These are phyloP conservation scores for Hypoxylon crocopeplum DNA, from an alignment of 495 filamentous ascomycete genomes.

Conservation along the genomic window DNA sequence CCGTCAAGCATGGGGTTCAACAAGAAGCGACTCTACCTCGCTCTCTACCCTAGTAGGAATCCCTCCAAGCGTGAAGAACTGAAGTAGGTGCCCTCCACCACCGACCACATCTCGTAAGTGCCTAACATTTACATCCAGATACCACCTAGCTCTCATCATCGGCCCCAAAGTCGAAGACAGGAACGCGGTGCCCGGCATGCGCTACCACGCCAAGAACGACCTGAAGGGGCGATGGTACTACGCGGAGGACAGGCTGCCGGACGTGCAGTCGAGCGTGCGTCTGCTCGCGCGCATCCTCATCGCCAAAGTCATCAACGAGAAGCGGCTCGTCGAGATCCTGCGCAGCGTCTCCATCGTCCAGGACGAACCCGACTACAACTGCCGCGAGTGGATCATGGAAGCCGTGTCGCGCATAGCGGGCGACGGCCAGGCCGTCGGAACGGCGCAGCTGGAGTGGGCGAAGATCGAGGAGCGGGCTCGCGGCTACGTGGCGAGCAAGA, in stretches of 20 bases:
- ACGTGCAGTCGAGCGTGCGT: slow-evolving; percentile 38
- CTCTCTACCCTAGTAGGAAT: slow-evolving; percentile 42
- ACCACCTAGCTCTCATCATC: slow-evolving; percentile 39
- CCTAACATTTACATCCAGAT: neutral
- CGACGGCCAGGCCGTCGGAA: slow-evolving; percentile 47
- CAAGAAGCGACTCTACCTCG: slow-evolving; percentile 49
- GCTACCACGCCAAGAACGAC: slow-evolving; percentile 46
- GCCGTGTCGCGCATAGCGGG: slow-evolving; percentile 42
- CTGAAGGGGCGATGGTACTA: slow-evolving; percentile 39
- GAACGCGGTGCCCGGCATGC: slow-evolving; percentile 31
- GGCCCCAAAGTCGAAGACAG: slow-evolving; percentile 46
- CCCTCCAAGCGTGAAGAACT: neutral
- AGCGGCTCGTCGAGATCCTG: slow-evolving; percentile 41
- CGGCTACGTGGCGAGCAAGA: slow-evolving; percentile 45
- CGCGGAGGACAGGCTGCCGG: slow-evolving; percentile 35
- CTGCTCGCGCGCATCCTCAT: slow-evolving; percentile 55
- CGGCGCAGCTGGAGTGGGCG: slow-evolving; percentile 44
- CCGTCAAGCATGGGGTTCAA: slow-evolving; percentile 38
- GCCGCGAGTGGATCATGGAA: slow-evolving; percentile 51
- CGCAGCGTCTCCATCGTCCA: slow-evolving; percentile 43
- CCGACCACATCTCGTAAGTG: neutral
- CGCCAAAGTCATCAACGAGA: slow-evolving; percentile 49
- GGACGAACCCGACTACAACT: slow-evolving; percentile 48
- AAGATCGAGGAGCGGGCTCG: slow-evolving; percentile 39
- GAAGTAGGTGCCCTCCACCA: slow-evolving; percentile 2